phyloP scores from a whole-genome alignment of 495 filamentous ascomycete genomes.

The Daldinia bambusicola region DNA sequence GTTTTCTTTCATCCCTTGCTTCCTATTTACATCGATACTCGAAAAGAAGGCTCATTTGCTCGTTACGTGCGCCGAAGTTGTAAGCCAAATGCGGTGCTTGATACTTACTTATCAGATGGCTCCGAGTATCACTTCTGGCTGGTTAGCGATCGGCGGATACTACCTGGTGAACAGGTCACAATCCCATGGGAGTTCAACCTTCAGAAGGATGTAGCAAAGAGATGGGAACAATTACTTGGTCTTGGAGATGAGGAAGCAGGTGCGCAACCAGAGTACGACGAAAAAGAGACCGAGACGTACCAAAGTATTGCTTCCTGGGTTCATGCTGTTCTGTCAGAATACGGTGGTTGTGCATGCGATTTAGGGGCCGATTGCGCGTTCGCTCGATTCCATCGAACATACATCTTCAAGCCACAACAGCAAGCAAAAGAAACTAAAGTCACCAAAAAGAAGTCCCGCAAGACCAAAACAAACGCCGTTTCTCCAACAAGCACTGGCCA shows the following conservation, averaged over 20 bases:
- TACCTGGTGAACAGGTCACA: constrained; percentile 65
- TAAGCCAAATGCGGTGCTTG: constrained; percentile 81
- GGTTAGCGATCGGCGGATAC: constrained; percentile 77
- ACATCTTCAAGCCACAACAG: constrained; percentile 58
- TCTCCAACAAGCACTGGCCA: constrained; percentile 76
- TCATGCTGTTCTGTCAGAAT: constrained; percentile 80
- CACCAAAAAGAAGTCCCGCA: constrained; percentile 69
- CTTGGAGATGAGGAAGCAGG: constrained; percentile 59
- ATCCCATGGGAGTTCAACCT: constrained; percentile 66
- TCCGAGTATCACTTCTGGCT: constrained; percentile 90
- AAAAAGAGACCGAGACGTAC: constrained; percentile 57
- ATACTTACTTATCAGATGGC: constrained; percentile 79
- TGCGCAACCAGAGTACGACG: constrained; percentile 56
- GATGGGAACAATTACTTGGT: constrained; percentile 61
- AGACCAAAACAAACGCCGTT: constrained; percentile 63
- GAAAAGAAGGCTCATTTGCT: constrained; percentile 81
- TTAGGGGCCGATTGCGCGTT: constrained; percentile 72
- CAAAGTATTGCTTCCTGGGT: constrained; percentile 63
- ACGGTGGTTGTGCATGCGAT: constrained; percentile 89
- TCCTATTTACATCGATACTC: constrained; percentile 90
- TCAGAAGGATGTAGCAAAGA: constrained; percentile 54
- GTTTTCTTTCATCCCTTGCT: constrained; percentile 85
- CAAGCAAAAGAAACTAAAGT: constrained; percentile 57
- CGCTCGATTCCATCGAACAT: constrained; percentile 76
- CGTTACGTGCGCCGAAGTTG: constrained; percentile 91